These are phyloP conservation scores for Vitis rotundifolia DNA, from an alignment of 164 flowering plant species.

Conservation along the genomic window DNA sequence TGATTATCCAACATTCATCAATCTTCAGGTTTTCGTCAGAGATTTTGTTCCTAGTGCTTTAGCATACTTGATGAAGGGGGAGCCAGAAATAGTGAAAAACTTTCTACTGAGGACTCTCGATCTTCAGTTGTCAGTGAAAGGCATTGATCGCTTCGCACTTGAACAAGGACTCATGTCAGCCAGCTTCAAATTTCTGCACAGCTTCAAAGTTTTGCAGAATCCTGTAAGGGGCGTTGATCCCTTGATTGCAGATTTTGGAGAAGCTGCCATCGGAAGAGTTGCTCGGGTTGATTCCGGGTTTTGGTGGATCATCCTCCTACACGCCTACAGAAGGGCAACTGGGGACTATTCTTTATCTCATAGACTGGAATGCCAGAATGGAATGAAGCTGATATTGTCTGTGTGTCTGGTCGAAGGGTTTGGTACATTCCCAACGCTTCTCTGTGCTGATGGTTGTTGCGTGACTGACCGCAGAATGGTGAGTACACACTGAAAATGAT, in stretches of 20 bases:
- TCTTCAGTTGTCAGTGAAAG: constrained; percentile 29
- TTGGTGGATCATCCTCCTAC: constrained; percentile 37
- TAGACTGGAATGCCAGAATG: constrained; percentile 31
- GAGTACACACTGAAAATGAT: background rate
- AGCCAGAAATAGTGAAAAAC: constrained; percentile 32
- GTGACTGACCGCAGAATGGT: constrained; percentile 40
- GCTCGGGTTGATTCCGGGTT: constrained; percentile 37
- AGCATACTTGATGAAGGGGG: constrained; percentile 30
- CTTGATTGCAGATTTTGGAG: constrained; percentile 34
- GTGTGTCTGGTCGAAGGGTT: constrained; percentile 32
- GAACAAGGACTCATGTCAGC: constrained; percentile 36
- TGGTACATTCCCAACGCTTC: constrained; percentile 15
- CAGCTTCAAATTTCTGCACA: constrained; percentile 1
- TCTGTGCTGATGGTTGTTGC: constrained; percentile 29
- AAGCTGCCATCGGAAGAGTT: constrained; percentile 35
- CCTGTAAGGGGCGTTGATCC: constrained; percentile 24
- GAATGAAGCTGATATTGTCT: constrained; percentile 26
- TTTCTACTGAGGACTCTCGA: constrained; percentile 26
- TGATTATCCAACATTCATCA: background rate
- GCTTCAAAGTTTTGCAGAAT: constrained; percentile 33
- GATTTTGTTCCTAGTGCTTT: constrained; percentile 38
- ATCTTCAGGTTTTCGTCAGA: constrained; percentile 27
- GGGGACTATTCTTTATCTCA: constrained; percentile 27
- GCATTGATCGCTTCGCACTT: constrained; percentile 24
- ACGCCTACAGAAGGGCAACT: constrained; percentile 34